A percentile compares a stretch with the other conserved stretches of the same genome.
Evolutionary conservation across 2,329 filamentous ascomycete species (phyloP).

Genomic region (Clonostachys rosea): DNA sequence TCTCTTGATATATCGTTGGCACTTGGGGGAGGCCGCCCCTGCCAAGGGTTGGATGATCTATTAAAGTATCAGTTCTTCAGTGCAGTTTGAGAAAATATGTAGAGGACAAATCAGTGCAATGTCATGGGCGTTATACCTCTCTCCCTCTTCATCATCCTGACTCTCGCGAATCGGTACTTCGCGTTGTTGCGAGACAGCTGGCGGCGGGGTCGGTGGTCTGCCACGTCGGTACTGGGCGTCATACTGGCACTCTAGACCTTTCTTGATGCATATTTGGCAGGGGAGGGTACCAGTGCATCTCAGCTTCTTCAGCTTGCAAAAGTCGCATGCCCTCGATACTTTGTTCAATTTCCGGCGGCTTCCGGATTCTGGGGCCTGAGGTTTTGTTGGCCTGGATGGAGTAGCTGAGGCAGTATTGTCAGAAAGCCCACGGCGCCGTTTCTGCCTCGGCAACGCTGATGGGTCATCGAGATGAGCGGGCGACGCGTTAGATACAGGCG

Average conservation of each 20-base stretch:
- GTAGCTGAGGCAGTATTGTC: too few relatives aligned
- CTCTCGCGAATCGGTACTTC: background rate
- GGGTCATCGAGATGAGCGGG: background rate
- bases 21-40: too few relatives aligned
- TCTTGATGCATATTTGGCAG: constrained; percentile 21
- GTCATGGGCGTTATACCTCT: background rate
- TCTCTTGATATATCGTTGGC: background rate
- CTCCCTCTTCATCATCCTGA: background rate
- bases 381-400: too few relatives aligned
- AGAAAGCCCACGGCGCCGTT: too few relatives aligned
- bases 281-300: constrained; percentile 29
- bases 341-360: constrained; percentile 11
- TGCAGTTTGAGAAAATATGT: background rate
- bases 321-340: constrained; percentile 30
- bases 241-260: constrained; percentile 22
- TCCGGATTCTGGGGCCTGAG: background rate
- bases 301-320: constrained; percentile 29
- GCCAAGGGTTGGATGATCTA: too few relatives aligned
- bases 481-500: background rate
- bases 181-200: constrained; percentile 2
- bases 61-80: background rate
- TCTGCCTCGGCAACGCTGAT: too few relatives aligned
- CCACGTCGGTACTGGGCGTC: constrained; percentile 27
- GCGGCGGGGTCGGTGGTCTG: constrained; percentile 27
- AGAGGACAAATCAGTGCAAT: too few relatives aligned